A percentile compares a stretch with the other conserved stretches of the same genome.
Conservation (phyloP, 306 rosid genomes). For the Amphicarpaea edgeworthii region DNA sequence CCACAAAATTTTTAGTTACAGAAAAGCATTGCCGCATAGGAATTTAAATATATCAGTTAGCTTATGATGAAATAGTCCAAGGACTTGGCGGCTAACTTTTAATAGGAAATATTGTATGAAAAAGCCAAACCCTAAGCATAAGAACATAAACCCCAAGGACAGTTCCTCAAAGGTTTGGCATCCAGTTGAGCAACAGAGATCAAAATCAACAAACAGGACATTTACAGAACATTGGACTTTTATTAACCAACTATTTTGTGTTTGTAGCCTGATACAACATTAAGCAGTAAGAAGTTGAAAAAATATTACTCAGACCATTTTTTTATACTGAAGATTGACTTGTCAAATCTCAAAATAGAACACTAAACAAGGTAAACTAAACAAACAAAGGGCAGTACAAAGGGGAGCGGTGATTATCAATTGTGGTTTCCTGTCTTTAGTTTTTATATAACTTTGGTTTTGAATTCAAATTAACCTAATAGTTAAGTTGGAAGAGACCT, state of each 20-base stretch:
- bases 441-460: not conserved
- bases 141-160: not conserved
- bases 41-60: not conserved
- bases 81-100: not conserved
- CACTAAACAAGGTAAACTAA: not conserved
- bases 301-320: not conserved
- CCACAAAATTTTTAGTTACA: not conserved
- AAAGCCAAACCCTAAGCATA: conserved; percentile 2
- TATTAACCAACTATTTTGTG: not conserved
- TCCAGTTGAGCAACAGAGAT: not conserved
- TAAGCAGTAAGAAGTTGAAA: not conserved
- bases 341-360: not conserved
- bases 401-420: no score
- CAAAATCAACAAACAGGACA: conserved; percentile 4
- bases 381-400: not conserved
- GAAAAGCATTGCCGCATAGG: not conserved
- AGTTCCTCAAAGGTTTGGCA: conserved; percentile 14
- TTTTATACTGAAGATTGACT: not conserved
- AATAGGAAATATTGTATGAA: conserved; percentile 2
- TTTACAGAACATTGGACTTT: not conserved
- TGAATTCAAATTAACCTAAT: not conserved
- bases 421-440: not conserved
- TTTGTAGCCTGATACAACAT: conserved; percentile 5
- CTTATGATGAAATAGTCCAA: not conserved
- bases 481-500: not conserved